Evolutionary conservation across 1,284 basidiomycete species (phyloP).

Genomic region (Malassezia cuniculi): DNA sequence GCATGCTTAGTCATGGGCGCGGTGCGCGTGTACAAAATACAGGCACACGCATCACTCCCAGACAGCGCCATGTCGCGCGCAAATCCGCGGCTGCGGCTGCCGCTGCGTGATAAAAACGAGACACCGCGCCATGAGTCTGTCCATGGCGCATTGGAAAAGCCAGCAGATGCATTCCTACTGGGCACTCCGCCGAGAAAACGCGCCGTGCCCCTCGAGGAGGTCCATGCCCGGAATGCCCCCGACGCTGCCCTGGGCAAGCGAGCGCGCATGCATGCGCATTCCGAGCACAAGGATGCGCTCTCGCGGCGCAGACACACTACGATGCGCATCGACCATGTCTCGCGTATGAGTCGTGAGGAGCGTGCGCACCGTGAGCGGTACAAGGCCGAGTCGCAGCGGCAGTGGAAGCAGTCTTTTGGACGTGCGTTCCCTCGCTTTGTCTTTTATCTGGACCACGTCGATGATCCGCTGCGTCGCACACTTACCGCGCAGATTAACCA

Average conservation of each 20-base stretch:
- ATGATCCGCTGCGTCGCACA: conserved; percentile 16
- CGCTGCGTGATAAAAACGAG: conserved; percentile 10
- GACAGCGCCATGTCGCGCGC: conserved; percentile 10
- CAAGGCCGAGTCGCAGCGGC: conserved; percentile 19
- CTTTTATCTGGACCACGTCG: conserved; percentile 40
- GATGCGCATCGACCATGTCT: conserved; percentile 21
- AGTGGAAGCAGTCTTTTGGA: conserved; percentile 25
- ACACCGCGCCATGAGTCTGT: too few species aligned
- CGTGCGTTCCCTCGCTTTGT: conserved; percentile 37
- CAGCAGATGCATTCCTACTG: too few species aligned
- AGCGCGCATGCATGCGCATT: too few species aligned
- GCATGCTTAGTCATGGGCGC: conserved; percentile 1
- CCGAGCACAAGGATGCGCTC: conserved; percentile 30
- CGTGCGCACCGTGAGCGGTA: conserved; percentile 21
- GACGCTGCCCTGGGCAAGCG: conserved; percentile 7
- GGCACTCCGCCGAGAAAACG: conserved; percentile 38
- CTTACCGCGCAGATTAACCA: conserved; percentile 21
- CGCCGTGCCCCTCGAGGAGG: conserved; percentile 33
- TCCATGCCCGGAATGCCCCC: conserved; percentile 31
- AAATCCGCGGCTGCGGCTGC: conserved; percentile 7
- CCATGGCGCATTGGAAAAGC: too few species aligned
- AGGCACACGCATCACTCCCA: conserved; percentile 9
- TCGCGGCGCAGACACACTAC: conserved; percentile 22
- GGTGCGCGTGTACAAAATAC: background rate
- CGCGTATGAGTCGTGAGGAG: conserved; percentile 26